Conservation (phyloP, 1,139 yeast species). For the Saccharomyces hybrid region DNA sequence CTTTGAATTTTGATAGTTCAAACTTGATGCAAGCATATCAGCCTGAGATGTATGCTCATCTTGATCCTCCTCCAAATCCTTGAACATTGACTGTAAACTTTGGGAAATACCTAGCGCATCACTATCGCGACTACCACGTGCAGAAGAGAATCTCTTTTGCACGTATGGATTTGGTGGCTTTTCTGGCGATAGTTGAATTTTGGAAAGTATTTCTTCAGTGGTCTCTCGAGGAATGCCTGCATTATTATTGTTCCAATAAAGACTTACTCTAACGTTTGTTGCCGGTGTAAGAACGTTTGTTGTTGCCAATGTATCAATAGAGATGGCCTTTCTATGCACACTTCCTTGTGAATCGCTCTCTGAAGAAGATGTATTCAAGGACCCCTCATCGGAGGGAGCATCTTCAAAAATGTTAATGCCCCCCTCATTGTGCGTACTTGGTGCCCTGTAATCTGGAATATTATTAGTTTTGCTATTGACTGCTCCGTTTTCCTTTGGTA, state of each 20-base stretch:
- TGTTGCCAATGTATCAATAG: slow-evolving; percentile 29
- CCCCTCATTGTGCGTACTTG: slow-evolving; percentile 9
- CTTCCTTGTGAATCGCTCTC: slow-evolving; percentile 15
- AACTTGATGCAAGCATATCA: slow-evolving; percentile 5
- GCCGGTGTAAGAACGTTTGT: slow-evolving; percentile 25
- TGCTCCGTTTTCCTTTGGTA: not conserved
- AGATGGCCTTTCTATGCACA: slow-evolving; percentile 27
- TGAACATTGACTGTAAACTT: slow-evolving; percentile 27
- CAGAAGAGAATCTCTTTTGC: slow-evolving; percentile 22
- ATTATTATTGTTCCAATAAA: slow-evolving; percentile 22
- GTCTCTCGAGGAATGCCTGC: slow-evolving; percentile 24
- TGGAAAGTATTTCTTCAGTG: slow-evolving; percentile 30
- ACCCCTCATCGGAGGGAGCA: slow-evolving; percentile 22
- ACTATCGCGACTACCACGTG: slow-evolving; percentile 7
- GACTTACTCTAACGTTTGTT: slow-evolving; percentile 29
- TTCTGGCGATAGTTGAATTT: slow-evolving; percentile 26
- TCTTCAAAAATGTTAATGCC: slow-evolving; percentile 28
- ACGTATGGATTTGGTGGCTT: slow-evolving; percentile 10
- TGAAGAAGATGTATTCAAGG: slow-evolving; percentile 17
- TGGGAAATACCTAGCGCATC: slow-evolving; percentile 12
- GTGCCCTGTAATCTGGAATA: slow-evolving; percentile 4
- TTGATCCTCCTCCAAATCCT: slow-evolving; percentile 30
- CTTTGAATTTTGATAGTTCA: not conserved
- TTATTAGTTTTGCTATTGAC: slow-evolving; percentile 5
- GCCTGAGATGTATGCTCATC: slow-evolving; percentile 7